Percentiles rank a stretch among this genome's conserved stretches.
Conservation (phyloP, 2,329 filamentous ascomycete genomes). For the Phyllosticta capitalensis region DNA sequence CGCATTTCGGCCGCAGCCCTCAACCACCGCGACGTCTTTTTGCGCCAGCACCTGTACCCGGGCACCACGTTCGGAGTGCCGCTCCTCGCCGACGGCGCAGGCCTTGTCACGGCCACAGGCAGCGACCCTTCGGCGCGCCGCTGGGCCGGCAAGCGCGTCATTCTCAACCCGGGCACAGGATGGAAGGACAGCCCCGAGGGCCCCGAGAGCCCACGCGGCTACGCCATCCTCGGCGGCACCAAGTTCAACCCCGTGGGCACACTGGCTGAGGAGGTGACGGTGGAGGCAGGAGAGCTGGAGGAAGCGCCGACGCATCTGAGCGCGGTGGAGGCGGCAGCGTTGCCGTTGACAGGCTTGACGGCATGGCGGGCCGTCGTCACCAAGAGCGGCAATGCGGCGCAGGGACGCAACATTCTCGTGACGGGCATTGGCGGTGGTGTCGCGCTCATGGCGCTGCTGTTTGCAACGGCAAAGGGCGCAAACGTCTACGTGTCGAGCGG, state of each 20-base stretch:
- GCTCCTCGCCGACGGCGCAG: slow-evolving; percentile 73
- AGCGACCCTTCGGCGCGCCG: slow-evolving; percentile 40
- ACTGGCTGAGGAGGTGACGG: slow-evolving; percentile 60
- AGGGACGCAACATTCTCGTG: slow-evolving; percentile 67
- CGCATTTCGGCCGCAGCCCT: slow-evolving; percentile 69
- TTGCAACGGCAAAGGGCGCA: slow-evolving; percentile 51
- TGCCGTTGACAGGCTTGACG: slow-evolving; percentile 79
- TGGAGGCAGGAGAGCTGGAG: slow-evolving; percentile 66
- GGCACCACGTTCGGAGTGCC: slow-evolving; percentile 70
- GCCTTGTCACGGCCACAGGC: slow-evolving; percentile 59
- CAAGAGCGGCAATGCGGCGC: slow-evolving; percentile 57
- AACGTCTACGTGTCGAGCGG: slow-evolving; percentile 77
- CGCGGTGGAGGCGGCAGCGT: slow-evolving; percentile 66
- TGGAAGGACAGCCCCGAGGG: slow-evolving; percentile 65
- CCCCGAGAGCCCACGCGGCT: slow-evolving; percentile 55
- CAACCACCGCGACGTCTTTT: slow-evolving; percentile 93
- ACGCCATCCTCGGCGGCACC: slow-evolving; percentile 61
- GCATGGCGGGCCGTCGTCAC: slow-evolving; percentile 78
- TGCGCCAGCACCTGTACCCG: slow-evolving; percentile 86
- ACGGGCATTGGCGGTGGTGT: slow-evolving; percentile 93
- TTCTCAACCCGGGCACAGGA: slow-evolving; percentile 67
- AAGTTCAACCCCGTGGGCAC: slow-evolving; percentile 57
- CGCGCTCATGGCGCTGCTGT: slow-evolving; percentile 70
- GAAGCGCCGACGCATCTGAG: slow-evolving; percentile 63
- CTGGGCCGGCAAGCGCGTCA: slow-evolving; percentile 59